A percentile compares a stretch with the other conserved stretches of the same genome.
These are phyloP conservation scores for Linum tenue DNA, from an alignment of 345 rosid species.

Conservation along the genomic window DNA sequence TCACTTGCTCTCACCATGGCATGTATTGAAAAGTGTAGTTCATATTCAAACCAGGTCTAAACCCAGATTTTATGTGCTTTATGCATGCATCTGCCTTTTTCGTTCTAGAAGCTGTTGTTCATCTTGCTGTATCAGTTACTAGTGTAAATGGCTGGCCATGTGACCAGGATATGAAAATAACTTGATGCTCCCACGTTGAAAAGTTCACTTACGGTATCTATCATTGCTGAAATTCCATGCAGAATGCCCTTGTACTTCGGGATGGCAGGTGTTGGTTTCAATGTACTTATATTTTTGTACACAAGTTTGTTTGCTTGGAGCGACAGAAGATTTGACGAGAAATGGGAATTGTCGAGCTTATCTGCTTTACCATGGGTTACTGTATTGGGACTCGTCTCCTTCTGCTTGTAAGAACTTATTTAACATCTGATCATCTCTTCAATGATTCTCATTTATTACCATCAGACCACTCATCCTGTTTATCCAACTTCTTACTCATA, in stretches of 20 bases:
- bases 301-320: conserved; percentile 74
- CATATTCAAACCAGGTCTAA: no score
- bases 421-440: conserved; percentile 1
- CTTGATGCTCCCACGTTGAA: background rate
- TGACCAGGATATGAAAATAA: background rate
- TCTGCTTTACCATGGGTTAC: conserved; percentile 80
- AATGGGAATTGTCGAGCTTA: conserved; percentile 71
- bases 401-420: conserved; percentile 63
- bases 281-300: conserved; percentile 59
- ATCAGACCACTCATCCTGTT: conserved; percentile 11
- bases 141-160: background rate
- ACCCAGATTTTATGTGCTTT: no score
- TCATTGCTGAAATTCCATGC: conserved; percentile 18
- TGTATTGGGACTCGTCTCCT: conserved; percentile 67
- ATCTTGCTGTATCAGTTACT: background rate
- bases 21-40: no score
- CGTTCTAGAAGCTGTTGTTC: background rate
- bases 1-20: no score
- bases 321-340: conserved; percentile 75
- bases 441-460: conserved; percentile 4
- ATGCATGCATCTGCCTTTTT: no score
- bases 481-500: conserved; percentile 13
- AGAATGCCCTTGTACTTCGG: conserved; percentile 86
- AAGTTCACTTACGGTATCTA: conserved; percentile 8
- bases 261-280: conserved; percentile 54